Evolutionary conservation across 2,329 filamentous ascomycete species (phyloP).

Genomic region (Cladophialophora exuberans): DNA sequence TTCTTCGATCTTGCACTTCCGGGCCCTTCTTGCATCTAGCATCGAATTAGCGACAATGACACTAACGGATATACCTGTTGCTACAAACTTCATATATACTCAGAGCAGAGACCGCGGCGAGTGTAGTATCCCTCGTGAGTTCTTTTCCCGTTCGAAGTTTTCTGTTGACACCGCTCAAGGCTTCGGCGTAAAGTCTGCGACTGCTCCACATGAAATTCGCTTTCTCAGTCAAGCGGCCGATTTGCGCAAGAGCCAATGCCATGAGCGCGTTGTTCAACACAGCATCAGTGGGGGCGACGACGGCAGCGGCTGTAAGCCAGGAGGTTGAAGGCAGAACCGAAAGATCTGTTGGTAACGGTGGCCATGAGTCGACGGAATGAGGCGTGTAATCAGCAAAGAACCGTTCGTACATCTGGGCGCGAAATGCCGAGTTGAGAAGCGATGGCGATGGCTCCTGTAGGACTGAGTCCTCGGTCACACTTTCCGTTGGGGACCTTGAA

Average conservation of each 20-base stretch:
- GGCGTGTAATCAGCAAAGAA: conserved; percentile 14
- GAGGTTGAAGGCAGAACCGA: neutral
- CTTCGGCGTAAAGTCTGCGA: conserved; percentile 4
- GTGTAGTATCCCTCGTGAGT: conserved; percentile 11
- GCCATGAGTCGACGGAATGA: conserved; percentile 4
- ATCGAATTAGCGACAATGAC: neutral
- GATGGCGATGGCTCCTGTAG: conserved; percentile 6
- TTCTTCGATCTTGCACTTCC: neutral
- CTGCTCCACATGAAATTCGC: neutral
- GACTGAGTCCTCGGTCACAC: neutral
- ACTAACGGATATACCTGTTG: neutral
- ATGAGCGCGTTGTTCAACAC: conserved; percentile 10
- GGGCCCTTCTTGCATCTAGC: conserved; percentile 10
- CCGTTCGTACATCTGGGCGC: conserved; percentile 4
- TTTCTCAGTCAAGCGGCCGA: neutral
- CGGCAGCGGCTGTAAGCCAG: conserved; percentile 10
- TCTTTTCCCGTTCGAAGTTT: neutral
- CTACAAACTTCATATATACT: conserved; percentile 18
- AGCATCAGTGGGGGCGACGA: conserved; percentile 1
- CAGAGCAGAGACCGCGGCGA: conserved; percentile 15
- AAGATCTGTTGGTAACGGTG: conserved; percentile 1
- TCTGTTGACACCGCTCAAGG: conserved; percentile 11
- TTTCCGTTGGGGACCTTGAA: neutral
- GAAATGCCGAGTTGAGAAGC: conserved; percentile 5
- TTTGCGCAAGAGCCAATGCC: conserved; percentile 14